Evolutionary conservation across 495 filamentous ascomycete species (phyloP).

Genomic region (Neurospora tetrasperma): DNA sequence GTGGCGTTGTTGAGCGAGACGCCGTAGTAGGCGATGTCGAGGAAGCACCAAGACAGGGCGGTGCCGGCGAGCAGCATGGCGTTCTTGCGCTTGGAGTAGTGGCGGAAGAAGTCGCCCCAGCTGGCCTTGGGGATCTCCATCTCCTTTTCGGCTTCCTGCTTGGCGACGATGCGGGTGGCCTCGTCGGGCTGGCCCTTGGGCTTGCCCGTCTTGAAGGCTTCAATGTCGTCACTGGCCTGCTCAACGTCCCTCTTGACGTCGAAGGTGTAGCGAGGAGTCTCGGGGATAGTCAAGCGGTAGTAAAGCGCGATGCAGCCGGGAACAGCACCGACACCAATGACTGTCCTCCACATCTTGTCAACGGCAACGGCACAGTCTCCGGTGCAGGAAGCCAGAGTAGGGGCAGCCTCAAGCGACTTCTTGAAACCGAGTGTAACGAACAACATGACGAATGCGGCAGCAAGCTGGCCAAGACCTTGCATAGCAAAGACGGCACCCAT

Average conservation of each 20-base stretch:
- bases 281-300: constrained; percentile 82
- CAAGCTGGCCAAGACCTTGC: constrained; percentile 71
- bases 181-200: constrained; percentile 53
- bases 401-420: constrained; percentile 46
- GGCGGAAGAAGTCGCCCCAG: constrained; percentile 50
- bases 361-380: constrained; percentile 59
- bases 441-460: constrained; percentile 58
- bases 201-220: constrained; percentile 50
- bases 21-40: constrained; percentile 55
- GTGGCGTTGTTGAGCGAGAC: constrained; percentile 64
- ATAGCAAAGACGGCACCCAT: constrained; percentile 81
- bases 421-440: constrained; percentile 67
- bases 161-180: constrained; percentile 40
- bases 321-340: constrained; percentile 73
- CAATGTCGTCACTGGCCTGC: constrained; percentile 55
- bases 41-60: constrained; percentile 70
- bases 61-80: constrained; percentile 63
- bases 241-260: constrained; percentile 69
- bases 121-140: constrained; percentile 53
- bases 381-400: constrained; percentile 40
- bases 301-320: constrained; percentile 69
- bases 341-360: constrained; percentile 77
- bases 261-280: constrained; percentile 65
- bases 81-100: constrained; percentile 59
- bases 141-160: constrained; percentile 32